phyloP scores from a whole-genome alignment of 306 rosid species.

The Quercus ilex region DNA sequence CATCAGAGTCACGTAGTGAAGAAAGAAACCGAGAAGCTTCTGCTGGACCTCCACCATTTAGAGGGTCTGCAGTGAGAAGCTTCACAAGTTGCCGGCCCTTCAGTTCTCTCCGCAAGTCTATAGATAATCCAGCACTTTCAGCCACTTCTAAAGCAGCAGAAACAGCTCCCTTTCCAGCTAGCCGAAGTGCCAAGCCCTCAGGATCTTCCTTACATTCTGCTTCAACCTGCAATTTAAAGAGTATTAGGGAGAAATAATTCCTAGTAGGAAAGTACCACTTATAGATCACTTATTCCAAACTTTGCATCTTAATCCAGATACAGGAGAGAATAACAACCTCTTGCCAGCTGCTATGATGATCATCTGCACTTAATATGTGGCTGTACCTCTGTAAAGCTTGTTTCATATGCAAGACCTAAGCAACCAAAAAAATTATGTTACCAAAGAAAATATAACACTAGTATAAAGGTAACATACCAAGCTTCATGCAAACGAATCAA shows the following conservation, averaged over 20 bases:
- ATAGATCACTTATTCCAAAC: not conserved
- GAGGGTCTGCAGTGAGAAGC: constrained; percentile 98
- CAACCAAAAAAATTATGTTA: constrained; percentile 34
- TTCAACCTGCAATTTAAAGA: constrained; percentile 66
- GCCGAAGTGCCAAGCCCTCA: constrained; percentile 92
- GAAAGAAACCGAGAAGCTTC: constrained; percentile 99
- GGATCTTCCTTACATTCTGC: constrained; percentile 98
- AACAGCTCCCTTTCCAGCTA: constrained; percentile 98
- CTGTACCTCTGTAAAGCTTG: constrained; percentile 91
- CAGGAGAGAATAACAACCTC: constrained; percentile 53
- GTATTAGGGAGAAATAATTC: constrained; percentile 5
- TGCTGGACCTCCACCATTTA: constrained; percentile 97
- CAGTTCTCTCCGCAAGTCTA: constrained; percentile 89
- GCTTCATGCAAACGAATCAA: not conserved
- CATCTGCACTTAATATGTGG: constrained; percentile 85
- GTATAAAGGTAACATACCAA: not conserved
- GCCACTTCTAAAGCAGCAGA: constrained; percentile 98
- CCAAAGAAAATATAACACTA: constrained; percentile 17
- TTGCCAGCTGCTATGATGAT: constrained; percentile 90
- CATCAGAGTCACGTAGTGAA: constrained; percentile 85
- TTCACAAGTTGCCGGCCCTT: constrained; percentile 98
- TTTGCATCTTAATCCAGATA: constrained; percentile 14
- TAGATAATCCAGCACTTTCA: constrained; percentile 91
- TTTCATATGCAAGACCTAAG: constrained; percentile 74
- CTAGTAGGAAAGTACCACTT: not conserved